These are phyloP conservation scores for Zygosaccharomyces rouxii DNA, from an alignment of 805 yeast species.

Conservation along the genomic window DNA sequence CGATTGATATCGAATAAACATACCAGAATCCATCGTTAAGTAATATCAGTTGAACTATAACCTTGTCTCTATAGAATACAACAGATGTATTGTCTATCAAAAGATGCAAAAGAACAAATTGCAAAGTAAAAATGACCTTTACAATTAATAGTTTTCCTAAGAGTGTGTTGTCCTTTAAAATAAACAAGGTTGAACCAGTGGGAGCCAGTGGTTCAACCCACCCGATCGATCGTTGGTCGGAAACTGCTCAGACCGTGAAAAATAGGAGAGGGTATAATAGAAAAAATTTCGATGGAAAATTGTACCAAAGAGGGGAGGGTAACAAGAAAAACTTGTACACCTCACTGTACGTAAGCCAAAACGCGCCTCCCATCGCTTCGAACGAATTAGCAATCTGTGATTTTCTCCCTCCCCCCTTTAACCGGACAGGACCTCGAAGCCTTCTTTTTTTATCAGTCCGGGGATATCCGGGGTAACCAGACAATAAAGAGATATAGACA, in stretches of 20 bases:
- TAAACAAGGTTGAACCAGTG: slow-evolving; percentile 8
- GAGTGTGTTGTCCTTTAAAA: slow-evolving; percentile 5
- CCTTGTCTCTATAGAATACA: slow-evolving; percentile 11
- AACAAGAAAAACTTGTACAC: neutral
- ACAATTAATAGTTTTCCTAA: slow-evolving; percentile 1
- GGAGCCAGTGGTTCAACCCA: neutral
- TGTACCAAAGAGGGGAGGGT: neutral
- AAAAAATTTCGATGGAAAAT: neutral
- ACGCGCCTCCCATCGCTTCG: neutral
- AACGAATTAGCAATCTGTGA: neutral
- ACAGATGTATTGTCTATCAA: slow-evolving; percentile 8
- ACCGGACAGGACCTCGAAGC: neutral
- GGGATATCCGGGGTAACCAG: neutral
- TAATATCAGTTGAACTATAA: slow-evolving; percentile 10
- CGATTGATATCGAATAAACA: slow-evolving; percentile 16
- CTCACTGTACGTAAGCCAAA: neutral
- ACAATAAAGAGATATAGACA: neutral
- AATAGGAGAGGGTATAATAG: slow-evolving; percentile 2
- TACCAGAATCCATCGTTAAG: slow-evolving; percentile 37
- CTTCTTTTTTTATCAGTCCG: neutral
- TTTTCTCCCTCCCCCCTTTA: neutral
- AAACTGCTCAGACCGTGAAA: neutral
- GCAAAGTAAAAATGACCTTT: neutral
- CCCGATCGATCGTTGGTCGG: neutral
- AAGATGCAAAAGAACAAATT: neutral